Evolutionary conservation across 768 basidiomycete species (phyloP).

Genomic region (Suillus discolor): DNA sequence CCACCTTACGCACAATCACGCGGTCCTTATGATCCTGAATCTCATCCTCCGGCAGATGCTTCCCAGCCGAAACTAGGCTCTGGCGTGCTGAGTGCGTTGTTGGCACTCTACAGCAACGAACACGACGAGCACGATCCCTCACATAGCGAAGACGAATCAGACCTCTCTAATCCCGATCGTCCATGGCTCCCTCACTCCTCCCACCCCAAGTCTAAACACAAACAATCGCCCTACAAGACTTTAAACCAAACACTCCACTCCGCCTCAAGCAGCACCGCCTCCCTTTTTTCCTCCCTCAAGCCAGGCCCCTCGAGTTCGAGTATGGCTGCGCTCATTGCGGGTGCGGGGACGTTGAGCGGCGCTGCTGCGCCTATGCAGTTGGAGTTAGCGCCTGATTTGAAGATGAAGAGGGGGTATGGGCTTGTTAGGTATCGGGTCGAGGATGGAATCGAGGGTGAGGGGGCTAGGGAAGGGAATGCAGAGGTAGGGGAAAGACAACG

Average conservation of each 20-base stretch:
- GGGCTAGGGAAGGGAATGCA: background rate
- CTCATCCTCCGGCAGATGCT: constrained; percentile 12
- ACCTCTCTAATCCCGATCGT: constrained; percentile 20
- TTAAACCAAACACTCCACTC: constrained; percentile 23
- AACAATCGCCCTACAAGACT: background rate
- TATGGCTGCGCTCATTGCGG: constrained; percentile 66
- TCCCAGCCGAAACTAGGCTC: constrained; percentile 33
- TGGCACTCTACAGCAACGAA: constrained; percentile 56
- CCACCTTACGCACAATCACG: background rate
- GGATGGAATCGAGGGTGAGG: background rate
- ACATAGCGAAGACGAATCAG: constrained; percentile 19
- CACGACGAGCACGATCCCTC: constrained; percentile 22
- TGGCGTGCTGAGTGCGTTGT: constrained; percentile 66
- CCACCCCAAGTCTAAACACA: background rate
- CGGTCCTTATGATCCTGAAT: constrained; percentile 11
- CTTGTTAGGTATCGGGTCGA: constrained; percentile 54
- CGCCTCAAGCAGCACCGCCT: constrained; percentile 26
- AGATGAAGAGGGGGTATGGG: constrained; percentile 54
- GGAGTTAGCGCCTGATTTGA: constrained; percentile 57
- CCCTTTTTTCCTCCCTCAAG: constrained; percentile 18
- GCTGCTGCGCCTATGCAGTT: constrained; percentile 53
- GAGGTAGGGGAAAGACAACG: background rate
- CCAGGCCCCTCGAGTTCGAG: constrained; percentile 16
- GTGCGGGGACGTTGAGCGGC: constrained; percentile 65
- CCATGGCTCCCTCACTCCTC: constrained; percentile 18